Percentiles rank a stretch among this genome's conserved stretches.
Evolutionary conservation across 78 protist genomes (phyloP).

Genomic region (Pigoraptor vietnamica): DNA sequence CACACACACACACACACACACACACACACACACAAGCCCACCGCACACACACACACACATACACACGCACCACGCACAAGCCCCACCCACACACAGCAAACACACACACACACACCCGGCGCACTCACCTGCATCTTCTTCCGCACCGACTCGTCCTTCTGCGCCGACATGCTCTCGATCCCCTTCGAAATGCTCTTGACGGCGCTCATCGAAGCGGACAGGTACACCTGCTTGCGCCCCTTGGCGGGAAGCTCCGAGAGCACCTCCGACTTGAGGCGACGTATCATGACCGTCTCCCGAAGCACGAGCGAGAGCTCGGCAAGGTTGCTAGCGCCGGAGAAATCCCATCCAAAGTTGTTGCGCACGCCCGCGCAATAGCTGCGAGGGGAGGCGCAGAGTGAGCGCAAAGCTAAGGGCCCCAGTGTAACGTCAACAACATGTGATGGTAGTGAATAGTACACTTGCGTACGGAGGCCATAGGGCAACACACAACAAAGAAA

Average conservation of each 20-base stretch:
- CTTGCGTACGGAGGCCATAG: too few species aligned
- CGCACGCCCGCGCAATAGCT: constrained; percentile 11
- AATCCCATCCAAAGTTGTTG: constrained; percentile 20
- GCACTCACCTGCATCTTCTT: neutral
- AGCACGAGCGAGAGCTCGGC: constrained; percentile 44
- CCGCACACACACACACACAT: too few species aligned
- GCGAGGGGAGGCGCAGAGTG: neutral
- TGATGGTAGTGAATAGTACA: too few species aligned
- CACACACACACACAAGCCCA: too few species aligned
- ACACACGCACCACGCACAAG: neutral
- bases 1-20: too few species aligned
- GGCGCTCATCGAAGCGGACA: neutral
- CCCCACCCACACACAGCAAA: neutral
- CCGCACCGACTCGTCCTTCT: too few species aligned
- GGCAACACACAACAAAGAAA: too few species aligned
- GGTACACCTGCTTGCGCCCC: constrained; percentile 1
- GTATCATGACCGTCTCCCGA: constrained; percentile 13
- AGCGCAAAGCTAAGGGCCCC: too few species aligned
- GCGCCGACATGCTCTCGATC: too few species aligned
- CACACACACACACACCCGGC: neutral
- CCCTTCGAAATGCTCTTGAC: too few species aligned
- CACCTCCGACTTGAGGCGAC: constrained; percentile 58
- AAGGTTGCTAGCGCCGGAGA: constrained; percentile 21
- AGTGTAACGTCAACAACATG: too few species aligned
- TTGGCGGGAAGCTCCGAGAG: constrained; percentile 53